Percentiles rank a stretch among this genome's conserved stretches.
phyloP scores from a whole-genome alignment of 371 early-diverging fungal genomes.

The Mortierella sp. region DNA sequence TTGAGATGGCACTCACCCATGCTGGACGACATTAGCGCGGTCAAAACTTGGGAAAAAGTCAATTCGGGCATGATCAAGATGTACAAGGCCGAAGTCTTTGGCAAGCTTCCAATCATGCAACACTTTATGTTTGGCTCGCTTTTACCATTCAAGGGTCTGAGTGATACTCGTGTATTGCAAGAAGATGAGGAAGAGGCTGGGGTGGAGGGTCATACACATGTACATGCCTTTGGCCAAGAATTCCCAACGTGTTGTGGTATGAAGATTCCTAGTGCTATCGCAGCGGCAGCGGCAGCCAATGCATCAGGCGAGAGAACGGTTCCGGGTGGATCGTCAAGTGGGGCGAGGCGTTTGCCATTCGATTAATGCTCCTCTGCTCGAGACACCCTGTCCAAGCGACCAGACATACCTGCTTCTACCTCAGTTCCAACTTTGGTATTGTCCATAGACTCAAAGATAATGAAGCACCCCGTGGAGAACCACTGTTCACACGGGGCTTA shows the following conservation, averaged over 20 bases:
- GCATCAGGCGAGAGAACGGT: conserved; percentile 31
- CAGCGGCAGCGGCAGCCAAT: conserved; percentile 66
- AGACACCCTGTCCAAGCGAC: background rate
- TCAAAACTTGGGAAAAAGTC: conserved; percentile 93
- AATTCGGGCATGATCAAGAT: conserved; percentile 97
- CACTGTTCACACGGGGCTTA: too few relatives aligned
- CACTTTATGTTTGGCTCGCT: conserved; percentile 95
- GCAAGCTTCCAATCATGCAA: conserved; percentile 98
- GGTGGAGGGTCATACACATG: conserved; percentile 72
- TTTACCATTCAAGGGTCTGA: conserved; percentile 68
- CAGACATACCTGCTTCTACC: background rate
- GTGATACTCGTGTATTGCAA: conserved; percentile 45
- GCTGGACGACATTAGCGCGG: conserved; percentile 95
- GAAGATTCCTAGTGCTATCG: conserved; percentile 93
- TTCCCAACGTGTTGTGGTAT: conserved; percentile 95
- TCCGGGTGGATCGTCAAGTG: conserved; percentile 25
- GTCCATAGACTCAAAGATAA: too few relatives aligned
- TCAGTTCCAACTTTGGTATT: background rate
- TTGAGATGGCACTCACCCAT: conserved; percentile 93
- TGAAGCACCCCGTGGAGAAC: too few relatives aligned
- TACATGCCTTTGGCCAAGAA: conserved; percentile 94
- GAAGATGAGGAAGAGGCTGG: conserved; percentile 63
- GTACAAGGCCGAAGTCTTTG: conserved; percentile 97
- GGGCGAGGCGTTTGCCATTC: conserved; percentile 44
- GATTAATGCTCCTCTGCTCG: conserved; percentile 29